Conservation (phyloP, 2,329 filamentous ascomycete species). For the Scortechinia acanthostroma region DNA sequence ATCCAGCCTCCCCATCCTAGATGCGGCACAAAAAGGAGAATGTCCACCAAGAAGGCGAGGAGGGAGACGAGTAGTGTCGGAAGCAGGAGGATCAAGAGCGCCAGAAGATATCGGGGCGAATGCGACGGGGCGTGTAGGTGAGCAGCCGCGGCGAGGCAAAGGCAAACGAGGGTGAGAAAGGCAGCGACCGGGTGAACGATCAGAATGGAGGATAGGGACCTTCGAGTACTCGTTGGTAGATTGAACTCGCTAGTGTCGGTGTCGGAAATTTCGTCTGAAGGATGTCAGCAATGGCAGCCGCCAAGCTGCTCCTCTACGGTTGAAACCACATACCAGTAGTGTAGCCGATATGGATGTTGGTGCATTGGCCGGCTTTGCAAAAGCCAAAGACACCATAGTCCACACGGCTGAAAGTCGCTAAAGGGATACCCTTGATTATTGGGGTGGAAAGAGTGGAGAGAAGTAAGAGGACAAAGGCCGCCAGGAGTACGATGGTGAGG, state of each 20-base stretch:
- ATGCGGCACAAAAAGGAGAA: slow-evolving; percentile 89
- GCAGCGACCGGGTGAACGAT: slow-evolving; percentile 90
- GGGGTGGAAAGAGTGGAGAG: slow-evolving; percentile 87
- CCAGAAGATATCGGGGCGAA: slow-evolving; percentile 79
- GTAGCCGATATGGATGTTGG: slow-evolving; percentile 75
- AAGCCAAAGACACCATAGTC: slow-evolving; percentile 91
- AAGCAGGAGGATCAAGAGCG: slow-evolving; percentile 78
- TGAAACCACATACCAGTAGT: slow-evolving; percentile 59
- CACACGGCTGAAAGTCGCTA: slow-evolving; percentile 70
- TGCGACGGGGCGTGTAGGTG: slow-evolving; percentile 85
- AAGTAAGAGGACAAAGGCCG: slow-evolving; percentile 77
- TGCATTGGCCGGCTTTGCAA: slow-evolving; percentile 64
- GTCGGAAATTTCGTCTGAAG: slow-evolving; percentile 12
- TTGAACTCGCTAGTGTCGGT: slow-evolving; percentile 42
- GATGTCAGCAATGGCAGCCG: too few relatives aligned
- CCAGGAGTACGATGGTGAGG: slow-evolving; percentile 75
- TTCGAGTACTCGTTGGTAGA: slow-evolving; percentile 39
- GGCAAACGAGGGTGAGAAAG: slow-evolving; percentile 76
- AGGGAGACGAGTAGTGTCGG: slow-evolving; percentile 78
- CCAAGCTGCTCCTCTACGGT: too few relatives aligned
- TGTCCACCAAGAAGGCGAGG: slow-evolving; percentile 85
- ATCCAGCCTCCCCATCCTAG: slow-evolving; percentile 91
- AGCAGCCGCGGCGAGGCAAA: slow-evolving; percentile 70
- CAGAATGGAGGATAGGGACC: slow-evolving; percentile 75
- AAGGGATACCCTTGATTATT: slow-evolving; percentile 75